Evolutionary conservation across 1,139 yeast species (phyloP).

Genomic region (Debaryomycetaceae sp.): DNA sequence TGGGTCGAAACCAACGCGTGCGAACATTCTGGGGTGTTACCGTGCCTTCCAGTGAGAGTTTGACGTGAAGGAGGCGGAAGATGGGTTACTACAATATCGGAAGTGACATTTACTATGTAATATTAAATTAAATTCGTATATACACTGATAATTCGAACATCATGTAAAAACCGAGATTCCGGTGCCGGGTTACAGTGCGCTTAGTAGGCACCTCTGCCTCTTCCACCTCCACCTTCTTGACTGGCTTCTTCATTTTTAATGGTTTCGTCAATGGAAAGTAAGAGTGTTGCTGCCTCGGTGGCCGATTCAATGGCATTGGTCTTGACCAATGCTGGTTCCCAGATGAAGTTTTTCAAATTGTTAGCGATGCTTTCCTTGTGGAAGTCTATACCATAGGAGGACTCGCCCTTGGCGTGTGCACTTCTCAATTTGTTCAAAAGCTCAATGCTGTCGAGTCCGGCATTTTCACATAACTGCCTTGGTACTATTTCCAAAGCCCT

Average conservation of each 20-base stretch:
- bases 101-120: not conserved
- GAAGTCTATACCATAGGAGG: slow-evolving; percentile 91
- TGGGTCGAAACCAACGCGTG: too few relatives aligned
- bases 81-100: too few relatives aligned
- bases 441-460: slow-evolving; percentile 96
- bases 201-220: slow-evolving; percentile 52
- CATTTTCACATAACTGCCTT: slow-evolving; percentile 95
- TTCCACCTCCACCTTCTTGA: slow-evolving; percentile 43
- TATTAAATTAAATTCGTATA: not conserved
- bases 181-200: not conserved
- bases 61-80: too few relatives aligned
- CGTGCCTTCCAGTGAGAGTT: too few relatives aligned
- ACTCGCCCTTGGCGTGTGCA: slow-evolving; percentile 91
- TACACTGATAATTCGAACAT: not conserved
- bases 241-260: slow-evolving; percentile 74
- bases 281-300: slow-evolving; percentile 94
- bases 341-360: slow-evolving; percentile 81
- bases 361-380: slow-evolving; percentile 78
- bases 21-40: too few relatives aligned
- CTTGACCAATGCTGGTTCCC: slow-evolving; percentile 98
- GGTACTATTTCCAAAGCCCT: slow-evolving; percentile 95
- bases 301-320: slow-evolving; percentile 93
- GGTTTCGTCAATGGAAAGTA: slow-evolving; percentile 93
- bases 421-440: slow-evolving; percentile 84
- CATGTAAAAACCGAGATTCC: not conserved